phyloP scores from a whole-genome alignment of 805 yeast genomes.

The Nakazawaea anatomiae region DNA sequence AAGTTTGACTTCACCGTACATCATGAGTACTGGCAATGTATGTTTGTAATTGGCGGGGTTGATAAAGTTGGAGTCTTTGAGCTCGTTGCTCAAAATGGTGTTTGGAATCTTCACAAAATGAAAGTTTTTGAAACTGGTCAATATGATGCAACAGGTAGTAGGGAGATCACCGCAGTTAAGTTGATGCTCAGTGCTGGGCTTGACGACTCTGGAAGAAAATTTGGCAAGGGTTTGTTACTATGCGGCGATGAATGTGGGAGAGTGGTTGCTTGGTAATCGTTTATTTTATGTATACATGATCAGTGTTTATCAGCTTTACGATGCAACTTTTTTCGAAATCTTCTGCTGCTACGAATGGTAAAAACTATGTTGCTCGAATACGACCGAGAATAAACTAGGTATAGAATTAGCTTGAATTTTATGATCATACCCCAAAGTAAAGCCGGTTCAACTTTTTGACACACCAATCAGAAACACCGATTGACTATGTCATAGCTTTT shows the following conservation, averaged over 20 bases:
- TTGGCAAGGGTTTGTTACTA: slow-evolving; percentile 31
- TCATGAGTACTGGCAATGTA: slow-evolving; percentile 32
- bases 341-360: too few species aligned
- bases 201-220: slow-evolving; percentile 27
- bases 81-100: slow-evolving; percentile 17
- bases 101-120: slow-evolving; percentile 20
- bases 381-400: too few species aligned
- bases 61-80: slow-evolving; percentile 27
- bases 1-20: slow-evolving; percentile 4
- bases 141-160: slow-evolving; percentile 14
- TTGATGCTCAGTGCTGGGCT: slow-evolving; percentile 25
- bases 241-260: slow-evolving; percentile 52
- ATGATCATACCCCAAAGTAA: too few species aligned
- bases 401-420: too few species aligned
- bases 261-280: slow-evolving; percentile 40
- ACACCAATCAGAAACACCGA: too few species aligned
- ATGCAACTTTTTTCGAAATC: too few species aligned
- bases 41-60: slow-evolving; percentile 30
- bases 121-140: slow-evolving; percentile 17
- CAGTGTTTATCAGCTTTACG: too few species aligned
- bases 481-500: too few species aligned
- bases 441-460: too few species aligned
- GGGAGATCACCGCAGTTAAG: slow-evolving; percentile 24
- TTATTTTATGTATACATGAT: neutral
- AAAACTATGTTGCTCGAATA: too few species aligned